These are phyloP conservation scores for Neurospora tetraspora DNA, from an alignment of 495 filamentous ascomycete genomes.

Conservation along the genomic window DNA sequence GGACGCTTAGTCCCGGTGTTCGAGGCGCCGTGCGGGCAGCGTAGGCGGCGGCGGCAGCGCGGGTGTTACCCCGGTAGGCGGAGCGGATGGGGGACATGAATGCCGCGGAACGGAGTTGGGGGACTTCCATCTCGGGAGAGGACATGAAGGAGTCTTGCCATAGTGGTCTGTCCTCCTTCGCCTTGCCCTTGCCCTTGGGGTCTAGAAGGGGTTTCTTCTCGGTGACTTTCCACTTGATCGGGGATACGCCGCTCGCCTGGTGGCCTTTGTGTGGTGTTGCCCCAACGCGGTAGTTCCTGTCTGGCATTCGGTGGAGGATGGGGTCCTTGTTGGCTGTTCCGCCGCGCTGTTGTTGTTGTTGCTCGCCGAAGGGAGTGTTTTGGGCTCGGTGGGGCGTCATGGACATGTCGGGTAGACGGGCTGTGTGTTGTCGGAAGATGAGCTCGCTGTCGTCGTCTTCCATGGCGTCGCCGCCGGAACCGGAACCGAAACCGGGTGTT, in stretches of 20 bases:
- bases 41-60: not conserved
- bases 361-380: constrained; percentile 9
- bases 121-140: constrained; percentile 66
- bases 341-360: constrained; percentile 9
- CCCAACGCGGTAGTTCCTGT: constrained; percentile 89
- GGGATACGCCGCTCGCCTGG: constrained; percentile 15
- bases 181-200: constrained; percentile 18
- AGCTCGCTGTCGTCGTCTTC: constrained; percentile 34
- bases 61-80: constrained; percentile 12
- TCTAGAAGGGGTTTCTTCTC: constrained; percentile 5
- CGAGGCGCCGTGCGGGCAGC: constrained; percentile 27
- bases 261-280: constrained; percentile 65
- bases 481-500: not conserved
- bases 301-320: constrained; percentile 75
- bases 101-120: constrained; percentile 72
- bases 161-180: constrained; percentile 25
- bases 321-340: constrained; percentile 43
- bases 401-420: constrained; percentile 45
- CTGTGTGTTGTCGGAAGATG: constrained; percentile 32
- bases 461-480: not conserved
- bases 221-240: constrained; percentile 28
- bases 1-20: constrained; percentile 70
- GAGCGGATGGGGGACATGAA: constrained; percentile 62
- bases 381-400: constrained; percentile 37
- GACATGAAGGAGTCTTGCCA: constrained; percentile 58